A percentile compares a stretch with the other conserved stretches of the same genome.
These are phyloP conservation scores for Dicorynia guianensis DNA, from an alignment of 306 rosid species.

Conservation along the genomic window DNA sequence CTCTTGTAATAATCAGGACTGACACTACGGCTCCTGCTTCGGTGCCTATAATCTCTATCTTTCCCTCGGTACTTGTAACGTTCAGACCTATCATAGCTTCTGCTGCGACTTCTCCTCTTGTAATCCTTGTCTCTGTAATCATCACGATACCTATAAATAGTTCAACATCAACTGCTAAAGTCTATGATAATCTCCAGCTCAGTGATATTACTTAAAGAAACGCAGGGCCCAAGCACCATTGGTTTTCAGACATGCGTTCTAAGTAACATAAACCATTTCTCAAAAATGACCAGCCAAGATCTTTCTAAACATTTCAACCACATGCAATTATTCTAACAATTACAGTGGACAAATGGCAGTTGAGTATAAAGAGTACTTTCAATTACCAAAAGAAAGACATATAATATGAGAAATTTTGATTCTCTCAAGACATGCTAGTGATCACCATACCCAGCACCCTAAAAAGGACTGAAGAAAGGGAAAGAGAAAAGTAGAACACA, in stretches of 20 bases:
- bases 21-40: constrained; percentile 78
- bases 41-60: constrained; percentile 61
- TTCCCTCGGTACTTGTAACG: constrained; percentile 68
- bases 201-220: background rate
- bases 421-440: background rate
- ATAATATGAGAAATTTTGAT: background rate
- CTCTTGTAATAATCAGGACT: constrained; percentile 72
- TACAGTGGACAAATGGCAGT: too few relatives aligned
- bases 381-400: background rate
- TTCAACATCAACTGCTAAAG: background rate
- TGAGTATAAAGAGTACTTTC: too few relatives aligned
- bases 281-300: background rate
- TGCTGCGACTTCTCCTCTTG: constrained; percentile 77
- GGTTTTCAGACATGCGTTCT: background rate
- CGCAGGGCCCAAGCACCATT: constrained; percentile 13
- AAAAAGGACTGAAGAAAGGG: background rate
- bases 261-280: constrained; percentile 7
- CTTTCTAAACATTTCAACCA: background rate
- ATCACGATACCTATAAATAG: constrained; percentile 59
- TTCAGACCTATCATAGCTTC: constrained; percentile 72
- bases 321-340: background rate
- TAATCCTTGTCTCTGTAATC: constrained; percentile 65
- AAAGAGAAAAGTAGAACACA: constrained; percentile 25
- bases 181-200: background rate
- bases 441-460: background rate